Base-by-base conservation (phyloP, 1,139 yeast species). In the Scheffersomyces cryptocercus region DNA sequence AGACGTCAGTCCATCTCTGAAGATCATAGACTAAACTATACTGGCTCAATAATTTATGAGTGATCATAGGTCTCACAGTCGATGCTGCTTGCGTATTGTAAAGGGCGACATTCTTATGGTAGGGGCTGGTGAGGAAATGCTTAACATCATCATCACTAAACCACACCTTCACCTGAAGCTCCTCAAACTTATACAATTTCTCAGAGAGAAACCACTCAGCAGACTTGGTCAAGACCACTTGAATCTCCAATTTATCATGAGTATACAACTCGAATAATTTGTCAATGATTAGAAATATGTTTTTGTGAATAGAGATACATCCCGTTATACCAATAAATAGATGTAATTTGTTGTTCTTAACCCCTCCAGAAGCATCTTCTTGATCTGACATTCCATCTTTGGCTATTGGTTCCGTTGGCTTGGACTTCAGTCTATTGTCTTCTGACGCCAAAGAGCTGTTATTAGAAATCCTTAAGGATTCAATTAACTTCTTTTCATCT, bases 1-100 rank as follows among this genome's bases (percentile, higher is more conserved):
- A 61, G 3, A 69, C 67, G 49, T 70, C 66, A 4, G 68, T 59
- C 68, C 68, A 64, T 45, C 52, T 51, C 38, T 58, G 65, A 33
- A 64, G 50, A 7, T 63, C 59, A 36, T 55, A 61, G 14, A 61
- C 48, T 20, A 60, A 45, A 28, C 49, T 36, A 42, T 52, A 58
- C 36, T 58, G 61, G 31, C 49, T 49, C 26, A 59, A 38, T 5
- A 51, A 33, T 29, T 33, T 37, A 6, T 53, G 41, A 8, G 34
- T 31, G 20, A 31, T 12, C 11, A 13, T 26, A 14, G 30, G 31
- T 14, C 28, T 32, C 16, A 39, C 36, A 6, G 35, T 37, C 10
- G 26, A 37, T 11, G 24, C 12, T 1, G 40, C 28, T 4, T 37
- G 36, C n/a, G 38, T 43, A 10, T 29, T 35, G 8, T n/a, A 29